These are phyloP conservation scores for Colletotrichum chlorophyti DNA, from an alignment of 2,329 filamentous ascomycete genomes.

Conservation along the genomic window DNA sequence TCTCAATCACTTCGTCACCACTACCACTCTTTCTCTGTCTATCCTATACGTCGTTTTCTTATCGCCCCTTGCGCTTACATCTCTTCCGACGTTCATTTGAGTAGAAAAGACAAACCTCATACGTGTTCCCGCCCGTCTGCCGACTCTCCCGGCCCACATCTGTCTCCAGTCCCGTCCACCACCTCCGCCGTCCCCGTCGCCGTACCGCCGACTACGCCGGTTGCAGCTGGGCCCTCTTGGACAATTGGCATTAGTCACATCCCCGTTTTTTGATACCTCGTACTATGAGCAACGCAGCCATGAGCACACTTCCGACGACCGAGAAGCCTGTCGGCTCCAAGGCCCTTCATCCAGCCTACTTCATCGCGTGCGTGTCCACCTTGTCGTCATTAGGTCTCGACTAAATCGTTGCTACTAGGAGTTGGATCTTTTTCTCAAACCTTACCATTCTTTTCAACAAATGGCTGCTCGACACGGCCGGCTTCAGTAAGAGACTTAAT, in stretches of 20 bases:
- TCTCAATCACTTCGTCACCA: neutral
- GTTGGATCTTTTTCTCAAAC: constrained; percentile 87
- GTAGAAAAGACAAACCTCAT: neutral
- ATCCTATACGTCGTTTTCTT: neutral
- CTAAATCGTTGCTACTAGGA: constrained; percentile 44
- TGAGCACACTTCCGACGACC: constrained; percentile 28
- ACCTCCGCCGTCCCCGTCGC: constrained; percentile 24
- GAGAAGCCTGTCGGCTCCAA: constrained; percentile 32
- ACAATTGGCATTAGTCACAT: neutral
- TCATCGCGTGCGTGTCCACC: constrained; percentile 40
- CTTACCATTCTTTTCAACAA: constrained; percentile 92
- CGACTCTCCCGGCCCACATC: constrained; percentile 10
- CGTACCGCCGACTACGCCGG: constrained; percentile 17
- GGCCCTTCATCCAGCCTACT: constrained; percentile 35
- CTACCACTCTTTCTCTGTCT: neutral
- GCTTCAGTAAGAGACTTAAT: constrained; percentile 69
- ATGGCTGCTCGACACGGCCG: constrained; percentile 78
- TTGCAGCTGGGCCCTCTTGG: constrained; percentile 19
- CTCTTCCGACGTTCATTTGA: constrained; percentile 1
- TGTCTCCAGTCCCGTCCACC: constrained; percentile 7
- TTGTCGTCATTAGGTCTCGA: neutral
- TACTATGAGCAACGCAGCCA: constrained; percentile 2
- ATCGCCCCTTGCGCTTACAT: neutral
- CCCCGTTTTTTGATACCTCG: neutral
- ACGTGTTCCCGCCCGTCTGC: neutral